Evolutionary conservation across 164 flowering plant species (phyloP), one percentile per base, ranked within the genome.

Genomic region (Cinnamomum micranthum): DNA sequence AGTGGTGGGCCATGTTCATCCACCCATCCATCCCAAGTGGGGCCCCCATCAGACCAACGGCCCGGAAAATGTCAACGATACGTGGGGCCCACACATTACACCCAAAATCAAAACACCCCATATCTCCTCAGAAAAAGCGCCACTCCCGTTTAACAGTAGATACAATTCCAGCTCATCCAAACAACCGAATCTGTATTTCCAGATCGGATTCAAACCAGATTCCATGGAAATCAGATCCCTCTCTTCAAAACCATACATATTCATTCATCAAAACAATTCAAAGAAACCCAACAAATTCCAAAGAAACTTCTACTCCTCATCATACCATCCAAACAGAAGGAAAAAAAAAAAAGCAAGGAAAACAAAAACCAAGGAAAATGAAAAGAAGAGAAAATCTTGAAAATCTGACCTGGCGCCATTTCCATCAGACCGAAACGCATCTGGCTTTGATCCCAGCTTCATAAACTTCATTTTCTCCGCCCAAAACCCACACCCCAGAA

Each of bases 391-490:
- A 72, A 15, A 68, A 35, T 50, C 47, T 35, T 4, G 50, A 65
- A 22, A 35, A n/a, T 64, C 78, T 70, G 25, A 89, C 95, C 91
- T 87, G 59, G 76, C 72, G 78, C 71, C 64, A 75, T 81, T 85
- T 12, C 87, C 93, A 70, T 89, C 93, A 28, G 86, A 80, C 75
- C 85, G 92, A 79, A 91, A 88, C 1, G 89, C 81, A 85, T 91
- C 93, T 65, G 91, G 91, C 87, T 91, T 91, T 3, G 92, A 88
- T 2, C 95, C 95, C 81, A 91, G 78, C 81, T 89, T 91, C 95
- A 91, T 91, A 73, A 91, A 91, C 95, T 91, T 91, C 95, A 91
- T 91, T 73, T 86, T 80, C 71, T 19, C 47, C 35, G 17, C 9
- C 11, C 6, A 67, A 74, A 64, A 25, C 17, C 17, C 17, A 55